These are phyloP conservation scores for Solanum sejunctum DNA, from an alignment of 257 asterid genomes.

Conservation along the genomic window DNA sequence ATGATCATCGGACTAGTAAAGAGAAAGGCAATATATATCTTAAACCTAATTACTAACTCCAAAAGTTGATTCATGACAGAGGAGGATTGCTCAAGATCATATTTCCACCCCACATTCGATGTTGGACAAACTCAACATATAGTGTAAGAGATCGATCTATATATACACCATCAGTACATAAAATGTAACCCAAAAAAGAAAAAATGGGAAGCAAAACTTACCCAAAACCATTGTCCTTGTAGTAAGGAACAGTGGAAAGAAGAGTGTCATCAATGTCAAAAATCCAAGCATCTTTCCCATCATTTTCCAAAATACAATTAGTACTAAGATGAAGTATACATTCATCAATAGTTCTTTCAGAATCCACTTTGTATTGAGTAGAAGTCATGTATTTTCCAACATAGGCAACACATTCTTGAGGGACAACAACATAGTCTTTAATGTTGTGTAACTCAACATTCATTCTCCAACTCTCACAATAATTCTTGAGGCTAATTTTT, in stretches of 20 bases:
- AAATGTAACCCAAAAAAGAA: background rate
- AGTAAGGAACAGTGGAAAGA: slow-evolving; percentile 59
- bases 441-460: slow-evolving; percentile 66
- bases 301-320: slow-evolving; percentile 37
- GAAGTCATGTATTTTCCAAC: slow-evolving; percentile 62
- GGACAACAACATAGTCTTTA: slow-evolving; percentile 41
- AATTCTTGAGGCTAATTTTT: slow-evolving; percentile 51
- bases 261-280: slow-evolving; percentile 75
- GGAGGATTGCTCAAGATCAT: too few relatives aligned
- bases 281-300: slow-evolving; percentile 57
- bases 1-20: background rate
- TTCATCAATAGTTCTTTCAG: slow-evolving; percentile 44
- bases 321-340: slow-evolving; percentile 33
- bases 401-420: slow-evolving; percentile 50
- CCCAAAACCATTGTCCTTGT: slow-evolving; percentile 67
- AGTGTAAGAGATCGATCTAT: background rate
- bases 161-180: background rate
- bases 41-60: background rate
- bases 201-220: slow-evolving; percentile 4
- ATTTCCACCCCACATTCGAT: background rate
- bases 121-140: background rate
- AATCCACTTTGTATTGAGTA: slow-evolving; percentile 60
- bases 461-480: slow-evolving; percentile 74
- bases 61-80: background rate
- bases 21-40: background rate